These are phyloP conservation scores for Agrocybe pediades DNA, from an alignment of 768 basidiomycete genomes.

Conservation along the genomic window DNA sequence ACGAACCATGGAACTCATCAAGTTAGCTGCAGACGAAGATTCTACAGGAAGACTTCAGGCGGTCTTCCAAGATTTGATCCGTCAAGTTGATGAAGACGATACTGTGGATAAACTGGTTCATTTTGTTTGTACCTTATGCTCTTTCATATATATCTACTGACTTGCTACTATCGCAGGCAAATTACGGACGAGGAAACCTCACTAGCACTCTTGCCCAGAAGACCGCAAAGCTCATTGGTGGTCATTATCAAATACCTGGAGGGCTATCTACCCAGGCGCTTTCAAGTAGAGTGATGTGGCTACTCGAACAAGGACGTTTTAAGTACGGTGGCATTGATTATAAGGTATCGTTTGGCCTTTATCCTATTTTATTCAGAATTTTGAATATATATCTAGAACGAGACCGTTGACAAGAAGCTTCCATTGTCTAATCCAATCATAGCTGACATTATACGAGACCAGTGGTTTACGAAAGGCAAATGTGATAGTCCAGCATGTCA, in stretches of 20 bases:
- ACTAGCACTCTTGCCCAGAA: neutral
- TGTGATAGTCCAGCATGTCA: too few species aligned
- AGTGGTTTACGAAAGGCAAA: too few species aligned
- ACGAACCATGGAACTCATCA: neutral
- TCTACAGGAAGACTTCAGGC: neutral
- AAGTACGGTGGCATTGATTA: too few species aligned
- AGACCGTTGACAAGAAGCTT: too few species aligned
- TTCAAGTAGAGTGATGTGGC: too few species aligned
- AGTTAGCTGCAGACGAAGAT: neutral
- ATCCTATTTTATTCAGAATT: too few species aligned
- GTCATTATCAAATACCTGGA: neutral
- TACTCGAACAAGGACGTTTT: too few species aligned
- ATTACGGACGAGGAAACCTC: neutral
- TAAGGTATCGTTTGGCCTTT: too few species aligned
- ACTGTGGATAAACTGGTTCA: neutral
- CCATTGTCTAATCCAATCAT: too few species aligned
- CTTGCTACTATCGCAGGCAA: neutral
- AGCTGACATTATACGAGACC: too few species aligned
- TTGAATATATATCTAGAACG: too few species aligned
- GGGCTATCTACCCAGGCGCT: neutral
- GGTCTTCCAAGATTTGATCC: neutral
- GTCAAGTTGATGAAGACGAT: neutral
- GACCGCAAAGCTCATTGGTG: neutral
- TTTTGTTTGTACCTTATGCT: neutral
- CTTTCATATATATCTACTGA: neutral